Conservation (phyloP, 495 filamentous ascomycete species). For the Penicillium mononematosum region DNA sequence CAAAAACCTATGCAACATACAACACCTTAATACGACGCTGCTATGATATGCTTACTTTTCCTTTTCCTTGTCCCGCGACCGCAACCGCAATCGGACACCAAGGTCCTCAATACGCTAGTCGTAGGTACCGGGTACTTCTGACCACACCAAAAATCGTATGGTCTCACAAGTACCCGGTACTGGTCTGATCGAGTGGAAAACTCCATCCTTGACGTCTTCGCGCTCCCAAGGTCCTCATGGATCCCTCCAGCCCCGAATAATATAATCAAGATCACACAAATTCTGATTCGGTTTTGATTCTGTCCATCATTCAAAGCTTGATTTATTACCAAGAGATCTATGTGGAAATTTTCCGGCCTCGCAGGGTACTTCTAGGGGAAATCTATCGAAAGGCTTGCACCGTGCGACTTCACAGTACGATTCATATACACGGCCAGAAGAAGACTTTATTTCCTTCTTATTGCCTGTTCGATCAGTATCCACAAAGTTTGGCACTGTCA, state of each 20-base stretch:
- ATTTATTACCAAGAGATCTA: constrained; percentile 1
- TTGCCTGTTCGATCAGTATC: constrained; percentile 5
- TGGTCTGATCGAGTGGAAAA: neutral
- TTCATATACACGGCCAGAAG: constrained; percentile 4
- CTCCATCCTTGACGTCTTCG: constrained; percentile 22
- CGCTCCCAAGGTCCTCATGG: constrained; percentile 33
- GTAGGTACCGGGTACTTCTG: constrained; percentile 22
- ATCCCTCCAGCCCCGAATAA: constrained; percentile 17
- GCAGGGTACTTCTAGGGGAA: constrained; percentile 14
- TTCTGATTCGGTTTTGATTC: constrained; percentile 18
- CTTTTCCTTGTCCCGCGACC: too few relatives aligned
- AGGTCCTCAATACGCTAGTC: constrained; percentile 37
- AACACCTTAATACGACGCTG: too few relatives aligned
- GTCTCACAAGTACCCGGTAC: constrained; percentile 20
- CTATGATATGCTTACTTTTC: too few relatives aligned
- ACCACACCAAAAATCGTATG: neutral
- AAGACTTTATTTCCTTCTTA: constrained; percentile 2
- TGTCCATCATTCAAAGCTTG: neutral
- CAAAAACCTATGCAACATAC: too few relatives aligned
- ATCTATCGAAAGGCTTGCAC: neutral
- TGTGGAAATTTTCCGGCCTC: neutral
- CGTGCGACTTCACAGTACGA: constrained; percentile 7
- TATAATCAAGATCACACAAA: constrained; percentile 19
- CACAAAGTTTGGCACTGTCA: constrained; percentile 18
- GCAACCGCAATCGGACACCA: constrained; percentile 28